Percentiles rank a stretch among this genome's conserved stretches.
phyloP scores from a whole-genome alignment of 768 basidiomycete species.

The Pilatotrama ljubarskyi region DNA sequence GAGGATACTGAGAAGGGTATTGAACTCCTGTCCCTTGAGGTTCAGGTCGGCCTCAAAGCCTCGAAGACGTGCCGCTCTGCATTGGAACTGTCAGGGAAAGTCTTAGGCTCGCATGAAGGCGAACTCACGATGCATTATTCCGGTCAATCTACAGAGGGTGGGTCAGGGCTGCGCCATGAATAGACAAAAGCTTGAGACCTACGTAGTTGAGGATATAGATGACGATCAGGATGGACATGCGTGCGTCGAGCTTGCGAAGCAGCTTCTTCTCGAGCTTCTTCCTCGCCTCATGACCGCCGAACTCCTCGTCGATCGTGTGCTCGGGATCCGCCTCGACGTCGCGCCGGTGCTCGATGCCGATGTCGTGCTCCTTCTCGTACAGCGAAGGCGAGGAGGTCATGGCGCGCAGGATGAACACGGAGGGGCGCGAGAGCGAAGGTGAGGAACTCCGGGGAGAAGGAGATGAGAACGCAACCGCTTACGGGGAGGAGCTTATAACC shows the following conservation, averaged over 20 bases:
- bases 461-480: slow-evolving; percentile 3
- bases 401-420: background rate
- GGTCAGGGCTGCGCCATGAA: background rate
- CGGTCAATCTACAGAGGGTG: slow-evolving; percentile 56
- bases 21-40: slow-evolving; percentile 61
- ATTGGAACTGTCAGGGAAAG: background rate
- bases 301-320: slow-evolving; percentile 32
- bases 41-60: slow-evolving; percentile 72
- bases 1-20: slow-evolving; percentile 64
- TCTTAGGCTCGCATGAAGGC: background rate
- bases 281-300: slow-evolving; percentile 41
- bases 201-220: slow-evolving; percentile 52
- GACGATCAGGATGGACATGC: slow-evolving; percentile 45
- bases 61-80: slow-evolving; percentile 67
- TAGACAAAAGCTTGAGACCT: slow-evolving; percentile 18
- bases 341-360: slow-evolving; percentile 16
- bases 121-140: slow-evolving; percentile 63
- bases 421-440: background rate
- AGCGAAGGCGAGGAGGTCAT: slow-evolving; percentile 23
- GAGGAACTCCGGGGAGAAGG: slow-evolving; percentile 14
- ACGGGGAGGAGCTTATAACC: slow-evolving; percentile 21
- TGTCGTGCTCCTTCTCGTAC: slow-evolving; percentile 16
- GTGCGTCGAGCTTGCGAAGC: slow-evolving; percentile 42
- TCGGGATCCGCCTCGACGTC: slow-evolving; percentile 15
- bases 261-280: slow-evolving; percentile 44